A percentile compares a stretch with the other conserved stretches of the same genome.
Conservation (phyloP, 108 stramenopile species). For the Skeletonema tropicum region DNA sequence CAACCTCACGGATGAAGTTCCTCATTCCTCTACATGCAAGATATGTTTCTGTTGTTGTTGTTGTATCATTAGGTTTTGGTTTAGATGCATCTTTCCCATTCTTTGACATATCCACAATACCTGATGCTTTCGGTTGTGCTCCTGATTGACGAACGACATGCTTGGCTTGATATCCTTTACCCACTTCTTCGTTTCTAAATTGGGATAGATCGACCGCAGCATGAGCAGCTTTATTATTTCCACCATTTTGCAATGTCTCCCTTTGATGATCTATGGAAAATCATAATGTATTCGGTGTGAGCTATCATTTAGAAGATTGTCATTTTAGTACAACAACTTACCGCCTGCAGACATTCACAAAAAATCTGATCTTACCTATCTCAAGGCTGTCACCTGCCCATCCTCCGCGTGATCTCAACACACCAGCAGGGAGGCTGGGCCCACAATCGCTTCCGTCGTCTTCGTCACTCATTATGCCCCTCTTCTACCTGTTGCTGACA, state of each 20-base stretch:
- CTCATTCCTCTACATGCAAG: constrained; percentile 65
- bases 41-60: constrained; percentile 31
- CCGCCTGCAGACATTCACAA: no score
- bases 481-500: no score
- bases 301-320: no score
- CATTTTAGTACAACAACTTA: no score
- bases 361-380: background rate
- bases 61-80: constrained; percentile 6
- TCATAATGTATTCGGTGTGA: background rate
- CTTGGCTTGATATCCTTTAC: constrained; percentile 83
- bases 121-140: background rate
- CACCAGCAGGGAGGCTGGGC: constrained; percentile 11
- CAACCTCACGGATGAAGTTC: constrained; percentile 74
- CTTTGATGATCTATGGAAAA: constrained; percentile 45
- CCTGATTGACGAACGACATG: constrained; percentile 77
- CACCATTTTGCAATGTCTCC: constrained; percentile 9
- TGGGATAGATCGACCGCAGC: constrained; percentile 76
- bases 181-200: constrained; percentile 81
- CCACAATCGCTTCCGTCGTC: constrained; percentile 6
- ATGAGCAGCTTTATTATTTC: constrained; percentile 8
- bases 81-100: constrained; percentile 11
- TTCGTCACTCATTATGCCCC: background rate
- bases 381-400: constrained; percentile 13
- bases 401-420: constrained; percentile 10
- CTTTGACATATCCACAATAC: constrained; percentile 55